Base-by-base conservation (phyloP, 352 stramenopile species). In the Phytopythium montanum region DNA sequence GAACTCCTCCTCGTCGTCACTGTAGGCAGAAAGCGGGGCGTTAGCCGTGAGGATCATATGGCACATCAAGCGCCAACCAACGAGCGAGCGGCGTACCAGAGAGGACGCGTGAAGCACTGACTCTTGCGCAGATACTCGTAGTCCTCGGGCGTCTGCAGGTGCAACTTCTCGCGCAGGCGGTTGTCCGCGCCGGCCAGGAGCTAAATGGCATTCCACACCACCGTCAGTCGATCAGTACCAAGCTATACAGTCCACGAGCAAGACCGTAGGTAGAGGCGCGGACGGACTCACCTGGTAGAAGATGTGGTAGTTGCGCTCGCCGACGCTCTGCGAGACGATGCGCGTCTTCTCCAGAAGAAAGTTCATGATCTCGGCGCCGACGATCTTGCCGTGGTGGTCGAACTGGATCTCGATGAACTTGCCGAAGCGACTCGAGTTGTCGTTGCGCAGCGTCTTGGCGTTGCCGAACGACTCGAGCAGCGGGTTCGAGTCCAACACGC, bases 371-470 rank as follows among this genome's bases (percentile, higher is more conserved):
- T 94, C 83, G 19, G 85, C 85, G 23, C 88, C 85, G 2, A 95
- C 84, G 60, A 97, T 97, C 63, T 92, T 95, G 49, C 90, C 90
- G 48, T 95, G 86, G 60, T 94, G 84, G 62, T 96, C 88, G 69
- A 99, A 99, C 50, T 93, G 86, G 65, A 99, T 97, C 75, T 98
- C 92, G 54, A 99, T 98, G 60, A 98, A 98, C 75, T 99, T 99
- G 49, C 96, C 96, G 67, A 99, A 99, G 59, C 96, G 82, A 75
- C 81, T 97, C 25, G 88, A 98, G 67, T 99, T 99, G 72, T 99
- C 95, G 68, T 99, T 99, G 36, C 96, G 78, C 53, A 98, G 70
- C 19, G 96, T 99, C 74, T 98, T 96, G 49, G 88, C 88, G 59
- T 97, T 97, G 49, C 88, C 88, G 66, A 97, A 97, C 14, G 84